A percentile compares a stretch with the other conserved stretches of the same genome.
phyloP scores from a whole-genome alignment of 1,139 yeast genomes.

The Sugiyamaella sp. region DNA sequence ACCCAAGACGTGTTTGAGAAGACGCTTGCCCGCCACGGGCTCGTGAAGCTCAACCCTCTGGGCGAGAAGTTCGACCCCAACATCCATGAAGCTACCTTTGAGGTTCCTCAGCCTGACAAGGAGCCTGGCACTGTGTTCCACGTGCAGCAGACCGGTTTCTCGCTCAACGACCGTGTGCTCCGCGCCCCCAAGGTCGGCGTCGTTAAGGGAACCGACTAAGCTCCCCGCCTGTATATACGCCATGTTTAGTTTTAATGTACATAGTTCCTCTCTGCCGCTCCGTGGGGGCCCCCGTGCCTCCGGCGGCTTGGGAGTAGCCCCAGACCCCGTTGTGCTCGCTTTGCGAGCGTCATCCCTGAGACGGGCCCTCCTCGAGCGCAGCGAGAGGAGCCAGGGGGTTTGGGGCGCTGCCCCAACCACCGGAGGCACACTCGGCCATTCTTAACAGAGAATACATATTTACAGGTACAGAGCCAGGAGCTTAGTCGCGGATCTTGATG shows the following conservation, averaged over 20 bases:
- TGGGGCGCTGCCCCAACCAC: constrained; percentile 8
- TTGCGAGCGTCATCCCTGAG: not conserved
- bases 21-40: constrained; percentile 80
- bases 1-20: constrained; percentile 85
- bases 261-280: not conserved
- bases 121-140: constrained; percentile 93
- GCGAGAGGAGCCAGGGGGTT: not conserved
- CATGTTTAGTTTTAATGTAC: constrained; percentile 5
- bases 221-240: not conserved
- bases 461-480: not conserved
- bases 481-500: constrained; percentile 60
- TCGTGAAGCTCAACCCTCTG: constrained; percentile 76
- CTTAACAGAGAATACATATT: not conserved
- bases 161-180: constrained; percentile 82
- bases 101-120: constrained; percentile 83
- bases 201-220: constrained; percentile 55
- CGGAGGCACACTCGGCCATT: constrained; percentile 3
- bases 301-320: not conserved
- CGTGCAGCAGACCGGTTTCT: constrained; percentile 90
- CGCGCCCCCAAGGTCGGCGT: constrained; percentile 98
- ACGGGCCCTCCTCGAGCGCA: not conserved
- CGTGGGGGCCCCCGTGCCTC: not conserved
- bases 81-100: constrained; percentile 90
- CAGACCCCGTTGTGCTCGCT: not conserved
- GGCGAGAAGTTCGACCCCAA: constrained; percentile 91